A percentile compares a stretch with the other conserved stretches of the same genome.
These are phyloP conservation scores for Mollisiaceae sp. DNA, from an alignment of 2,329 filamentous ascomycete species.

Conservation along the genomic window DNA sequence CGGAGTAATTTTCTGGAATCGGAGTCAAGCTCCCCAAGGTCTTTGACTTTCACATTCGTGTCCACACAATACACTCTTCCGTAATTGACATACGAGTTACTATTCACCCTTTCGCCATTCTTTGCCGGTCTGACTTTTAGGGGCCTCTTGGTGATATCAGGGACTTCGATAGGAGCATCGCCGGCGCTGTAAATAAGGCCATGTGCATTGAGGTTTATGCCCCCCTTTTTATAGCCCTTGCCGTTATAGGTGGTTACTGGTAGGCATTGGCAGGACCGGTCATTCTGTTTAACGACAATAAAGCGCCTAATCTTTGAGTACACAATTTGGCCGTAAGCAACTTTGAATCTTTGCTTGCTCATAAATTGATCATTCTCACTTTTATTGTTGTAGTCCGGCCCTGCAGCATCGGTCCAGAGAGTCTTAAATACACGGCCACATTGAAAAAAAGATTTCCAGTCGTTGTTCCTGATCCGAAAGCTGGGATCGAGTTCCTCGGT, in stretches of 20 bases:
- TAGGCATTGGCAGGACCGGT: constrained; percentile 29
- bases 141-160: constrained; percentile 24
- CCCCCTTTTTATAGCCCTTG: constrained; percentile 27
- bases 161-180: constrained; percentile 14
- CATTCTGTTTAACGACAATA: constrained; percentile 28
- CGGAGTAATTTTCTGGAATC: constrained; percentile 25
- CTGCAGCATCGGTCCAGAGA: constrained; percentile 33
- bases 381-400: too few species aligned
- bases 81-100: constrained; percentile 35
- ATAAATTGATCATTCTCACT: constrained; percentile 24
- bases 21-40: constrained; percentile 33
- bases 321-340: constrained; percentile 28
- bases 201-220: constrained; percentile 33
- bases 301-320: constrained; percentile 34
- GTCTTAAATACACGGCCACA: constrained; percentile 36
- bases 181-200: constrained; percentile 31
- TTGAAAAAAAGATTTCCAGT: constrained; percentile 33
- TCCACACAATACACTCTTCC: constrained; percentile 32
- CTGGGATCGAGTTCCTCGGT: constrained; percentile 26
- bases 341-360: constrained; percentile 17
- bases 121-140: constrained; percentile 25
- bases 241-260: constrained; percentile 30
- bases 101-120: constrained; percentile 17
- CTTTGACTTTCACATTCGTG: constrained; percentile 36
- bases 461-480: constrained; percentile 29